Percentiles rank a stretch among this genome's conserved stretches.
Conservation (phyloP, 2,329 filamentous ascomycete species). For the Penicillium corylophilum region DNA sequence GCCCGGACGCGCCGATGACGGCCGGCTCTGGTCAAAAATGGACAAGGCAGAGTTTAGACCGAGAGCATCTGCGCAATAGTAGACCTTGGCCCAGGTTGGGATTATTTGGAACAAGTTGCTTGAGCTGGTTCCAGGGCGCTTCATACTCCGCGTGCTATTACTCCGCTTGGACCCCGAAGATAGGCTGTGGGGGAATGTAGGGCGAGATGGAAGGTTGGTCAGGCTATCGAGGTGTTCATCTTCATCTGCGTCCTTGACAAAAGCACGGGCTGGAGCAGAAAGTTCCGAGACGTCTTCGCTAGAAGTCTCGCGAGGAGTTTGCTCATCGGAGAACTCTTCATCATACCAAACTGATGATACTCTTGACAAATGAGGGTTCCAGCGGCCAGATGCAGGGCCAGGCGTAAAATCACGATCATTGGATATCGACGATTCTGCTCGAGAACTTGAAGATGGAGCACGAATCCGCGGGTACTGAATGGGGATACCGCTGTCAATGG, state of each 20-base stretch:
- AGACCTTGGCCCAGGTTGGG: conserved; percentile 58
- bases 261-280: conserved; percentile 24
- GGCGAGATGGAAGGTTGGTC: conserved; percentile 36
- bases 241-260: conserved; percentile 31
- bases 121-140: conserved; percentile 44
- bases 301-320: conserved; percentile 21
- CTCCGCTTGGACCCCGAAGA: conserved; percentile 44
- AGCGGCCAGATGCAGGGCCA: conserved; percentile 36
- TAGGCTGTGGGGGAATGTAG: conserved; percentile 39
- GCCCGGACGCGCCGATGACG: conserved; percentile 29
- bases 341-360: conserved; percentile 46
- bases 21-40: conserved; percentile 32
- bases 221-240: conserved; percentile 39
- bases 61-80: conserved; percentile 67
- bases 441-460: conserved; percentile 42
- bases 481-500: conserved; percentile 36
- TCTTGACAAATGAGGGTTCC: conserved; percentile 46
- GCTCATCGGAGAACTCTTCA: conserved; percentile 31
- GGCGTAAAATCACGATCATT: conserved; percentile 33
- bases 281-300: conserved; percentile 22
- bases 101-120: conserved; percentile 46
- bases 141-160: conserved; percentile 37
- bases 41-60: conserved; percentile 48
- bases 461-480: conserved; percentile 42
- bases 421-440: conserved; percentile 35